A percentile compares a stretch with the other conserved stretches of the same genome.
Conservation (phyloP, 2,329 filamentous ascomycete species). For the Hypoxylon sp. region DNA sequence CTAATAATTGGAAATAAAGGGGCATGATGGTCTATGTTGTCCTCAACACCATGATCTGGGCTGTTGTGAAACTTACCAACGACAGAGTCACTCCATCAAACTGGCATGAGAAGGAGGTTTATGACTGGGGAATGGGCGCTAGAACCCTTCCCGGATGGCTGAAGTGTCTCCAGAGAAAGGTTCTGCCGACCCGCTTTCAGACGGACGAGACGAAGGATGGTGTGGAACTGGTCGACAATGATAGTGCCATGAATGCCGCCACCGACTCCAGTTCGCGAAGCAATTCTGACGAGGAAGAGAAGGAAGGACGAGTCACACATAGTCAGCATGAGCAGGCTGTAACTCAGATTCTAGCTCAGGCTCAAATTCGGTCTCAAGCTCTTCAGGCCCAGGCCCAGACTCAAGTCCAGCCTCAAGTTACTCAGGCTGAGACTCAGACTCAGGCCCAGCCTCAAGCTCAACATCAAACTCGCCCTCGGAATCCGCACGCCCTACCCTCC, state of each 20-base stretch:
- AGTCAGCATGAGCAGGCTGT: not conserved
- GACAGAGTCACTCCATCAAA: slow-evolving; percentile 67
- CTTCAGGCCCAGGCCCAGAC: slow-evolving; percentile 2
- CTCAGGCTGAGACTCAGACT: slow-evolving; percentile 9
- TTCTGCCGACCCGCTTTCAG: slow-evolving; percentile 39
- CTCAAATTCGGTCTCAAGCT: not conserved
- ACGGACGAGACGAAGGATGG: slow-evolving; percentile 49
- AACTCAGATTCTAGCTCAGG: slow-evolving; percentile 14
- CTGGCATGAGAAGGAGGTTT: slow-evolving; percentile 69
- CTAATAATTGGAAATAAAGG: slow-evolving; percentile 48
- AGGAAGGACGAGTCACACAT: slow-evolving; percentile 40
- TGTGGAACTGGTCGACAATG: slow-evolving; percentile 54
- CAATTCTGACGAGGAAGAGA: slow-evolving; percentile 50
- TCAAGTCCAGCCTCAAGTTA: not conserved
- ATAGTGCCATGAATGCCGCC: slow-evolving; percentile 48
- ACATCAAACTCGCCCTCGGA: slow-evolving; percentile 12
- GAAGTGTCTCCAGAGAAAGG: slow-evolving; percentile 57
- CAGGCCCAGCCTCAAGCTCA: slow-evolving; percentile 8
- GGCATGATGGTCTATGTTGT: slow-evolving; percentile 69
- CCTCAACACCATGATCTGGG: slow-evolving; percentile 68
- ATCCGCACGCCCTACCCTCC: slow-evolving; percentile 44
- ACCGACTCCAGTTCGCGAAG: slow-evolving; percentile 51
- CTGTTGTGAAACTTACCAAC: slow-evolving; percentile 63
- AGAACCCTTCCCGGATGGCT: slow-evolving; percentile 72
- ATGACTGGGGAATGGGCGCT: slow-evolving; percentile 67